Base-by-base conservation (phyloP, 345 rosid genomes). In the Erysimum cheiranthoides region DNA sequence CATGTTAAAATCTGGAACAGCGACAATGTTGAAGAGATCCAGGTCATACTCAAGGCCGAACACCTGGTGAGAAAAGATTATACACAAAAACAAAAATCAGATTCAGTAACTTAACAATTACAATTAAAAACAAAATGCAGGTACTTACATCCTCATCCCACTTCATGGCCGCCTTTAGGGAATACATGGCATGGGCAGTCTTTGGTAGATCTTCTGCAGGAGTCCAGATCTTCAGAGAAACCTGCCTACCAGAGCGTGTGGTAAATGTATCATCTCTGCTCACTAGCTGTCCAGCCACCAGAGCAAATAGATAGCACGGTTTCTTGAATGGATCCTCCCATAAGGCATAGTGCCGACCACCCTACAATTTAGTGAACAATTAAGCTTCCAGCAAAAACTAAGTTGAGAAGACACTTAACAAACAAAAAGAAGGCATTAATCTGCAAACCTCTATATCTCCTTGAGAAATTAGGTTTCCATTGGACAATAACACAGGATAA, bases 321-420 rank as follows among this genome's bases (percentile, higher is more conserved):
- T 93, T 95, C 97, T 90, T 91, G 83, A 89, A 95, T 58, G 98
- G 99, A 68, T 96, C 98, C 81, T 96, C 96, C 99, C 99, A 95
- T 18, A 90, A 75, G 79, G 84, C 94, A 81, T 80, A 95, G 86
- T 95, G 99, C 79, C 78, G 85, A 35, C 94, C 97, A 61, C 90
- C 94, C 99, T 95, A 83, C 59, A 82, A 14, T 43, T 68, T 31
- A 38, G 39, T n/a, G 30, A 73, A 61, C 25, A 73, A 28, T 27
- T 40, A 56, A 35, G 45, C 11, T 46, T 38, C 71, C 72, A 71
- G 67, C 14, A 57, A 70, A 70, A 72, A 66, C 67, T 12, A 71
- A 38, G 36, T 18, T 3, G 54, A 71, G 25, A 61, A 12, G 36
- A 73, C 54, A 58, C 17, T 68, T 66, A 7, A n/a, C 12, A 11